A percentile compares a stretch with the other conserved stretches of the same genome.
Conservation (phyloP, 306 rosid species). For the Gastrolobium villosum region DNA sequence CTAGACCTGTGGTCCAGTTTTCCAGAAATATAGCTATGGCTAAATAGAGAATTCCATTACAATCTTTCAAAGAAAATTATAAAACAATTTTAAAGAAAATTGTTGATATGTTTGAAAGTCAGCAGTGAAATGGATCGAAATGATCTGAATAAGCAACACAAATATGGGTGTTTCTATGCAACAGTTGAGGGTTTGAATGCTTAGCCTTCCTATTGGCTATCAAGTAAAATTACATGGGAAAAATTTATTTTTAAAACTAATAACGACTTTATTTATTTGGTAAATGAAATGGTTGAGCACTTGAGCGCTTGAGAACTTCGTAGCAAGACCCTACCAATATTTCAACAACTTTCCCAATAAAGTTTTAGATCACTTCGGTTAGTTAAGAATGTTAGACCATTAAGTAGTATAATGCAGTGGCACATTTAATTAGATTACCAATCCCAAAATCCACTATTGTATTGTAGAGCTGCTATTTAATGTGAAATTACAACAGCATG, state of each 20-base stretch:
- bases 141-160: neutral
- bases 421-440: constrained; percentile 33
- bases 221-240: neutral
- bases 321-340: constrained; percentile 16
- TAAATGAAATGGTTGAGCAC: neutral
- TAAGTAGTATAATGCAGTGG: neutral
- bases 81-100: constrained; percentile 5
- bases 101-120: neutral
- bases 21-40: constrained; percentile 18
- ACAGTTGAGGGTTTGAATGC: neutral
- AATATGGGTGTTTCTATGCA: neutral
- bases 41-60: constrained; percentile 30
- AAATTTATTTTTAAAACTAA: neutral
- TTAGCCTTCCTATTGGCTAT: neutral
- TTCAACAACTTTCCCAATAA: constrained; percentile 3
- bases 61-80: constrained; percentile 20
- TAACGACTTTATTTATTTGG: neutral
- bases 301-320: neutral
- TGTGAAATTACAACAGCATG: constrained; percentile 6
- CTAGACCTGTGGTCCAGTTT: neutral
- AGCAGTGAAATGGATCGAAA: constrained; percentile 15
- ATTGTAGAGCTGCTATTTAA: neutral
- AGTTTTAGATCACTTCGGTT: constrained; percentile 5
- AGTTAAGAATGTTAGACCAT: neutral
- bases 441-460: neutral